A percentile compares a stretch with the other conserved stretches of the same genome.
These are phyloP conservation scores for Cardiospermum halicacabum DNA, from an alignment of 345 rosid genomes.

Conservation along the genomic window DNA sequence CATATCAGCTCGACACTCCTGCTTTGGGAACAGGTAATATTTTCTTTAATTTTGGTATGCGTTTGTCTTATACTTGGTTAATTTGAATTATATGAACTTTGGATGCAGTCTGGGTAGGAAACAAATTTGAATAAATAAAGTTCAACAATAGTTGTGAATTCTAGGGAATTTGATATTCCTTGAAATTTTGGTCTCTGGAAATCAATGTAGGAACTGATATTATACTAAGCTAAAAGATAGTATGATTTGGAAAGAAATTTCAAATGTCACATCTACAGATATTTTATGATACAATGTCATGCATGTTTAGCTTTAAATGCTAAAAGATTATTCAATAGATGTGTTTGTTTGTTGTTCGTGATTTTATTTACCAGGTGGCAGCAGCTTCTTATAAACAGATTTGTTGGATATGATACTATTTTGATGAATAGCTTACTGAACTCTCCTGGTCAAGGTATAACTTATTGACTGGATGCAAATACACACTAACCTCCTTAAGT, in stretches of 20 bases:
- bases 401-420: conserved; percentile 99
- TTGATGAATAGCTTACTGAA: conserved; percentile 89
- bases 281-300: background rate
- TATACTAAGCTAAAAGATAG: background rate
- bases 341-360: conserved; percentile 3
- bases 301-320: background rate
- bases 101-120: background rate
- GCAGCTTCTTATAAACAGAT: conserved; percentile 93
- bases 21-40: conserved; percentile 95
- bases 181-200: conserved; percentile 1
- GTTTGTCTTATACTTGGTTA: background rate
- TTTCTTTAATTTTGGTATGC: conserved; percentile 14
- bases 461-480: conserved; percentile 10
- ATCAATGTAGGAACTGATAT: background rate
- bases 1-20: conserved; percentile 87
- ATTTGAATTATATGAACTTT: background rate
- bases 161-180: background rate
- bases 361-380: conserved; percentile 81
- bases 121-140: background rate
- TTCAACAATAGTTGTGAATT: background rate
- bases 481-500: background rate
- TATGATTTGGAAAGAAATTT: background rate
- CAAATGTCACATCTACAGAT: background rate
- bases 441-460: conserved; percentile 86
- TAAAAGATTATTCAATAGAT: background rate